phyloP scores from a whole-genome alignment of 306 rosid genomes.

The Prunus dulcis region DNA sequence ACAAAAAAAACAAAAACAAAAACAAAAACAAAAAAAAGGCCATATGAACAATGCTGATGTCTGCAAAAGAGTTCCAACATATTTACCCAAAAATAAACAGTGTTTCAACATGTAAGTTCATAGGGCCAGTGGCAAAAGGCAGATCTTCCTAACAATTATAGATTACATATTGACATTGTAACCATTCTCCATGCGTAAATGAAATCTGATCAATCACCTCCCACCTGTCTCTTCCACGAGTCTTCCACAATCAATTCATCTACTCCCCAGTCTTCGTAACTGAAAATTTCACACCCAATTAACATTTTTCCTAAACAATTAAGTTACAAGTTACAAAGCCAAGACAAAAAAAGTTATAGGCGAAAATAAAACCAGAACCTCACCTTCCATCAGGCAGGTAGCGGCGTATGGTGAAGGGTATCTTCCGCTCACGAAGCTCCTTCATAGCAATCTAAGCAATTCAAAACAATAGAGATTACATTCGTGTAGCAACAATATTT shows the following conservation, averaged over 20 bases:
- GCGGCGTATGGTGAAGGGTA: conserved; percentile 94
- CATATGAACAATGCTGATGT: neutral
- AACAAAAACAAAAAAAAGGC: neutral
- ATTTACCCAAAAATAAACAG: neutral
- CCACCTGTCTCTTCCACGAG: conserved; percentile 48
- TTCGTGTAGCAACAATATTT: neutral
- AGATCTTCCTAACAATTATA: neutral
- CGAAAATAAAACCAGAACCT: neutral
- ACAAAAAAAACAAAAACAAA: too few relatives aligned
- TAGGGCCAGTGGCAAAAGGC: neutral
- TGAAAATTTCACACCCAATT: conserved; percentile 21
- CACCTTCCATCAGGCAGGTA: conserved; percentile 69
- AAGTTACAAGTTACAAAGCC: neutral
- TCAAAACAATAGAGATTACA: neutral
- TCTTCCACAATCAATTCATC: conserved; percentile 79
- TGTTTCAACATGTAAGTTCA: neutral
- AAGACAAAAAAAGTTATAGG: neutral
- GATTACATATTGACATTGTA: neutral
- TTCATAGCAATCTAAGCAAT: conserved; percentile 78
- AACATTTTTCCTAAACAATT: neutral
- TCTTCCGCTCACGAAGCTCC: conserved; percentile 90
- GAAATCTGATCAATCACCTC: conserved; percentile 54
- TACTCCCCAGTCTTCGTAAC: conserved; percentile 95
- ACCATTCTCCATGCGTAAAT: neutral
- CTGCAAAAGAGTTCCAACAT: neutral